Base-by-base conservation (phyloP, 306 rosid genomes). In the Carpinus fangiana region DNA sequence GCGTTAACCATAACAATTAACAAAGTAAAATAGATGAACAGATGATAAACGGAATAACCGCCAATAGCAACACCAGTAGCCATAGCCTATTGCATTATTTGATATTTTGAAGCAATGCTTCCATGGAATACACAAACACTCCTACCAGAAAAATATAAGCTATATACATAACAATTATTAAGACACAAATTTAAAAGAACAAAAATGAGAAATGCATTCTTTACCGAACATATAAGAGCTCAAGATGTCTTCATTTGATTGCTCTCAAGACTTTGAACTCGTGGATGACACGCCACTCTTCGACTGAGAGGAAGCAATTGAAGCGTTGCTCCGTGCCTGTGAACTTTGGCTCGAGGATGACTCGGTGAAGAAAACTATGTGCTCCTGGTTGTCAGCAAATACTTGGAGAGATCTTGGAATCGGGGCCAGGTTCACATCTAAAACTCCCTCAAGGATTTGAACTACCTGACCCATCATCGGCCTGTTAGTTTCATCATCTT, bases 361-460 rank as follows among this genome's bases (percentile, higher is more conserved):
- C 55, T 91, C 91, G 0, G 92, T 87, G 87, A 77, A 87, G 85
- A 89, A 93, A 62, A 91, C 69, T 13, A 90, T 80, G 52, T 78
- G 57, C 74, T 91, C 97, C 34, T 85, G 84, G 56, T 82, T 73
- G 17, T 89, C 97, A 52, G 31, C 82, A 74, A 92, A 84, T 31
- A 89, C 74, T 47, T 78, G 87, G 12, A 94, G 84, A 8, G 89
- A 43, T 83, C 92, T 76, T 6, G 97, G 96, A 77, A 90, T 46
- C 17, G 97, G 92, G 10, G 98, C 96, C 78, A 76, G 18, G 68
- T 77, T 73, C 71, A 92, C 92, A 14, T 84, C 89, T 68, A 81
- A 54, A 23, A 92, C 78, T 6, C 88, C 91, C 21, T 94, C 97
- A 5, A 94, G 93, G 50, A 92, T 92, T 74, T 94, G 97, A 76